Conservation (phyloP, 2,329 filamentous ascomycete genomes). For the Tolypocladium pustulatum region DNA sequence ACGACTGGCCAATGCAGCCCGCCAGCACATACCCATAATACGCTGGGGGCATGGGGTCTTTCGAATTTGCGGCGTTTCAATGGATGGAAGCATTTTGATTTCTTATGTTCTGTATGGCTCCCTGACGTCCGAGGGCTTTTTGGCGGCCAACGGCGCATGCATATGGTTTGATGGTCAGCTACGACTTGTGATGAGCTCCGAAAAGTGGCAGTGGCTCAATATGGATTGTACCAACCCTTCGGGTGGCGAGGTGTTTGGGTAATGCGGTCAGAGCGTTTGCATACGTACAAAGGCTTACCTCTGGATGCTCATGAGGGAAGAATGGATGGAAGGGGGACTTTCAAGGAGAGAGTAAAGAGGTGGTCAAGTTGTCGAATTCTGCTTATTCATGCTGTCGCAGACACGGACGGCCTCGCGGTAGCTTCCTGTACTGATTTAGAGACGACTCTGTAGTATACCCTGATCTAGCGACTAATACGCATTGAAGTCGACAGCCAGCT, state of each 20-base stretch:
- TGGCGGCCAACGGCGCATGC: constrained; percentile 6
- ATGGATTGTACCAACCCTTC: background rate
- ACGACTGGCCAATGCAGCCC: constrained; percentile 74
- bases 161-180: constrained; percentile 3
- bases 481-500: constrained; percentile 9
- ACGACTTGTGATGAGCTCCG: background rate
- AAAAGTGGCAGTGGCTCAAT: background rate
- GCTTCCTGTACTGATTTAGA: constrained; percentile 21
- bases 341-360: background rate
- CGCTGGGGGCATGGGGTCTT: background rate
- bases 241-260: constrained; percentile 7
- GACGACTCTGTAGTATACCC: constrained; percentile 27
- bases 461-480: constrained; percentile 22
- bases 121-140: constrained; percentile 2
- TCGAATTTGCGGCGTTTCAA: constrained; percentile 12
- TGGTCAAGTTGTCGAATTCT: constrained; percentile 10
- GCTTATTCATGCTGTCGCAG: constrained; percentile 11
- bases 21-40: constrained; percentile 28
- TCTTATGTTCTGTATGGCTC: constrained; percentile 6
- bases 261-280: constrained; percentile 12
- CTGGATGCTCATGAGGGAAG: background rate
- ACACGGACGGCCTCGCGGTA: constrained; percentile 5
- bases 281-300: constrained; percentile 6
- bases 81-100: constrained; percentile 9
- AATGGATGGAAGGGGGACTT: background rate